Conservation (phyloP, 2,329 filamentous ascomycete species). For the Teratosphaeria viscida region DNA sequence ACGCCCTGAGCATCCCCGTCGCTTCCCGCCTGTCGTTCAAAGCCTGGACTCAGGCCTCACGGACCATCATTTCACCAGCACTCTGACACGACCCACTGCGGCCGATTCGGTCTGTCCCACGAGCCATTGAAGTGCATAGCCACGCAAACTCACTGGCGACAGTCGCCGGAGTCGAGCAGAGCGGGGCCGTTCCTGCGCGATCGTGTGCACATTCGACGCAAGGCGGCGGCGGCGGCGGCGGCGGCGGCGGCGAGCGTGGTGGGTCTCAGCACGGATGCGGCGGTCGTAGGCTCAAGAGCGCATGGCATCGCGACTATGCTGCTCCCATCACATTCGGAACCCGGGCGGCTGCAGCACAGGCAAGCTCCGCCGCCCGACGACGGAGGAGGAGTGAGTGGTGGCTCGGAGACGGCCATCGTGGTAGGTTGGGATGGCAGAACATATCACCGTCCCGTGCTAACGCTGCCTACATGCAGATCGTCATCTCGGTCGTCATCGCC, state of each 20-base stretch:
- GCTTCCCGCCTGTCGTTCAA: neutral
- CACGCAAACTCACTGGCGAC: neutral
- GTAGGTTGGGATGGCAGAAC: neutral
- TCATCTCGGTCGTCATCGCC: constrained; percentile 8
- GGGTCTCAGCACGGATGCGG: neutral
- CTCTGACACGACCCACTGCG: too few species aligned
- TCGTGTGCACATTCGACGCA: neutral
- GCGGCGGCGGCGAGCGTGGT: neutral
- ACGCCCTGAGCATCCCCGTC: neutral
- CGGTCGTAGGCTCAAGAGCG: neutral
- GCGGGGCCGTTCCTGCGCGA: neutral
- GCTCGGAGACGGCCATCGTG: neutral
- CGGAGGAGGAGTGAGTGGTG: neutral
- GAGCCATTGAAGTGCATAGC: neutral
- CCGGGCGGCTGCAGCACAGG: neutral
- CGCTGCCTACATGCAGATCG: constrained; percentile 2
- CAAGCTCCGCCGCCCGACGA: neutral
- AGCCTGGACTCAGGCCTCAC: neutral
- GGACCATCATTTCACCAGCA: neutral
- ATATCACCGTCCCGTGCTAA: neutral
- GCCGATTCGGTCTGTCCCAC: neutral
- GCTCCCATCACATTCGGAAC: neutral
- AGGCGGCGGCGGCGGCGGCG: too few species aligned
- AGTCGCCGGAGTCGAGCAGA: neutral
- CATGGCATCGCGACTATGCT: neutral